These are phyloP conservation scores for Pelargonium citronellum DNA, from an alignment of 441 rosid species.

Conservation along the genomic window DNA sequence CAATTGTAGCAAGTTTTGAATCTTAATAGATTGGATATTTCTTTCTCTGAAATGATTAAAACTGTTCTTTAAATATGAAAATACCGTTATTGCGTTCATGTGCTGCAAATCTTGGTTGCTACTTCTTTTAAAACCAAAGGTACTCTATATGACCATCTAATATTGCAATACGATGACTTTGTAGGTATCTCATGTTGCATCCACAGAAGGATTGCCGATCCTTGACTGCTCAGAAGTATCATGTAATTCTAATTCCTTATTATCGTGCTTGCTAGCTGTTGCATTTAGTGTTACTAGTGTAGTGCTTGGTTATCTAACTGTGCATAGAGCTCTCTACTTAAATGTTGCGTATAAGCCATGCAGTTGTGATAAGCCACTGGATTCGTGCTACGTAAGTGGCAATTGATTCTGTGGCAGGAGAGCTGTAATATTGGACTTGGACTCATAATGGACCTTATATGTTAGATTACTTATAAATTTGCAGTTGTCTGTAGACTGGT, in stretches of 20 bases:
- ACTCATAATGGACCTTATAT: too few species aligned
- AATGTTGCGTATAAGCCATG: neutral
- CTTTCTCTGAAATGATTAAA: neutral
- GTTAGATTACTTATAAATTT: too few species aligned
- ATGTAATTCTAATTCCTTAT: constrained; percentile 35
- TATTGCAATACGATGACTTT: neutral
- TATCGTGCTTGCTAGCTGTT: neutral
- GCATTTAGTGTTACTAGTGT: neutral
- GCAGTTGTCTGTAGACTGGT: too few species aligned
- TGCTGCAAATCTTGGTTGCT: neutral
- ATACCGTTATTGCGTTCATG: neutral
- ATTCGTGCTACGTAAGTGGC: too few species aligned
- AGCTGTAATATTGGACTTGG: too few species aligned
- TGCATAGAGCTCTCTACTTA: neutral
- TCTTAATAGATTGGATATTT: neutral
- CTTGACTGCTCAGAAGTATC: constrained; percentile 61
- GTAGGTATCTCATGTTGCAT: constrained; percentile 77
- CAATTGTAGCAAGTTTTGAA: neutral
- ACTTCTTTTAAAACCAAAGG: neutral
- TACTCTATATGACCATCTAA: neutral
- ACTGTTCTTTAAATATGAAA: neutral
- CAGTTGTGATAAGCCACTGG: neutral
- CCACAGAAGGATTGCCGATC: constrained; percentile 56
- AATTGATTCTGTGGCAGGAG: too few species aligned
- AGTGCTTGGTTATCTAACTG: neutral